These are phyloP conservation scores for Syzygium malaccense DNA, from an alignment of 441 rosid genomes.

Conservation along the genomic window DNA sequence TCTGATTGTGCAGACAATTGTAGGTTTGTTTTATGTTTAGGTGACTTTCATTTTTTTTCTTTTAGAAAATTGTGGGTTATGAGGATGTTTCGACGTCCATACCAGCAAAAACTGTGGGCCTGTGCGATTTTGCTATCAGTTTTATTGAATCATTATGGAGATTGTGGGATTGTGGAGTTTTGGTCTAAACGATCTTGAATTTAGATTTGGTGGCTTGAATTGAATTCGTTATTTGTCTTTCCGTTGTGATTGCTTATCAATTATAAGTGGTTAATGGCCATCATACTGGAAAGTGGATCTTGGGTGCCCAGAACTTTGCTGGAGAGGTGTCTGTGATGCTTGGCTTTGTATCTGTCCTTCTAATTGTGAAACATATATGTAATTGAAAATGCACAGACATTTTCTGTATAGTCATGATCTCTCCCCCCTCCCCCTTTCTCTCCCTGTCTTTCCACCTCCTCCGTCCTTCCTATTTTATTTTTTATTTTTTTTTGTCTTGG, in stretches of 20 bases:
- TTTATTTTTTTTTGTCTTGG: background rate
- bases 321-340: background rate
- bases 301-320: background rate
- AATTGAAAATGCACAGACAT: background rate
- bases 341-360: background rate
- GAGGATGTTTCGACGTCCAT: background rate
- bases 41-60: background rate
- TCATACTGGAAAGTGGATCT: background rate
- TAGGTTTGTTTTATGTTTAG: background rate
- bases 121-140: background rate
- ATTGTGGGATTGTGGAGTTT: background rate
- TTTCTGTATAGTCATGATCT: background rate
- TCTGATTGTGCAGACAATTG: background rate
- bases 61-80: background rate
- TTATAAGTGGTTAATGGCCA: background rate
- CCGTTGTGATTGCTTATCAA: background rate
- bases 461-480: background rate
- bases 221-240: background rate
- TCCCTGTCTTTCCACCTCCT: background rate
- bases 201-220: background rate
- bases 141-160: background rate
- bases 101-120: background rate
- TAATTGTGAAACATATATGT: background rate
- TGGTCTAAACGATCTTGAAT: background rate
- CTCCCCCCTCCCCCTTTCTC: background rate